A percentile compares a stretch with the other conserved stretches of the same genome.
These are phyloP conservation scores for Croton laevigatus DNA, from an alignment of 441 rosid species.

Conservation along the genomic window DNA sequence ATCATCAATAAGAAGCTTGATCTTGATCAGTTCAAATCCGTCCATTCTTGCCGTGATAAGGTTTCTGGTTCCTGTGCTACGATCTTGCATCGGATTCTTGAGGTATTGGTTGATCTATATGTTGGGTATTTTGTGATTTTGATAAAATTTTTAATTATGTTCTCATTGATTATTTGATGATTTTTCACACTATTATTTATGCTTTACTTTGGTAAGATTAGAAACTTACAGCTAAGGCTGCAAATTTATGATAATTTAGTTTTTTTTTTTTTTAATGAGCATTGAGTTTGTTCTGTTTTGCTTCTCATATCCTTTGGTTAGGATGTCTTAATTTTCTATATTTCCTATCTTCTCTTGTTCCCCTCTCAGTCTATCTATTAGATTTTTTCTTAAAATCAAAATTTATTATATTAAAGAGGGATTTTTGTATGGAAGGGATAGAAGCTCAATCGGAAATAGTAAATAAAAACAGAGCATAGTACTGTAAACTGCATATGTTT, in stretches of 20 bases:
- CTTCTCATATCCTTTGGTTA: too few species aligned
- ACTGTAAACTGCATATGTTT: too few species aligned
- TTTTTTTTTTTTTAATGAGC: too few species aligned
- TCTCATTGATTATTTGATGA: neutral
- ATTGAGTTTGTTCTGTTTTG: too few species aligned
- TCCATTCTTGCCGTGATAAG: slow-evolving; percentile 71
- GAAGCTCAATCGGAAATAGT: too few species aligned
- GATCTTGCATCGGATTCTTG: slow-evolving; percentile 38
- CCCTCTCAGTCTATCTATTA: too few species aligned
- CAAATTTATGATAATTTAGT: neutral
- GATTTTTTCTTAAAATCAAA: too few species aligned
- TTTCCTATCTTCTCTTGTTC: too few species aligned
- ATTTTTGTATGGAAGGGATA: too few species aligned
- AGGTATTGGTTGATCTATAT: slow-evolving; percentile 44
- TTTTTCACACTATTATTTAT: neutral
- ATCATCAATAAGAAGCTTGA: slow-evolving; percentile 81
- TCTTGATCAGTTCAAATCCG: slow-evolving; percentile 72
- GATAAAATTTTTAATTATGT: neutral
- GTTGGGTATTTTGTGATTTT: neutral
- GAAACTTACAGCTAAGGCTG: neutral
- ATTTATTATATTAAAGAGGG: too few species aligned
- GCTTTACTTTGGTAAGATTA: neutral
- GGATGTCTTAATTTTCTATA: too few species aligned
- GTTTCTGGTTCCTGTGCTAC: slow-evolving; percentile 42
- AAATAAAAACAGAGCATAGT: too few species aligned